Evolutionary conservation across 768 basidiomycete genomes (phyloP).

Genomic region (Pleurotus salmoneostramineus): DNA sequence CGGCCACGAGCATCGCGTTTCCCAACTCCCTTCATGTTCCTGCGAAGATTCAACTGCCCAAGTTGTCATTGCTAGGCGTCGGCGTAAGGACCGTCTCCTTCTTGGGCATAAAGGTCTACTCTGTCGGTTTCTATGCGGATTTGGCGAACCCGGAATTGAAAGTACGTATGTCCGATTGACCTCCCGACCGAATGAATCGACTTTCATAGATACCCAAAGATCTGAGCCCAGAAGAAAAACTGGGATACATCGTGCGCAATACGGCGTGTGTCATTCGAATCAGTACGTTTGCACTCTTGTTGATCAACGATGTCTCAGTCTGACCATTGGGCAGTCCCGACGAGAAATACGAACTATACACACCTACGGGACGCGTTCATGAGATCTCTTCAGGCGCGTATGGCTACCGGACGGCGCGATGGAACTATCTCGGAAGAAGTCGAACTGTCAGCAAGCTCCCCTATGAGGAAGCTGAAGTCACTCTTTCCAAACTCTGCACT

Average conservation of each 20-base stretch:
- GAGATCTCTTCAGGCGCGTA: conserved; percentile 62
- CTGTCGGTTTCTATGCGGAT: conserved; percentile 88
- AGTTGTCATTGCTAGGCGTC: conserved; percentile 72
- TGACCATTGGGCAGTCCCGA: conserved; percentile 54
- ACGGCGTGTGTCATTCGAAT: conserved; percentile 74
- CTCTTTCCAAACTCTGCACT: conserved; percentile 72
- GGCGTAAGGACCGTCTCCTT: conserved; percentile 91
- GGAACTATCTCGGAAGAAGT: conserved; percentile 56
- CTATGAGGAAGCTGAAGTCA: conserved; percentile 69
- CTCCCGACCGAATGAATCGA: neutral
- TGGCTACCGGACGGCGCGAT: conserved; percentile 46
- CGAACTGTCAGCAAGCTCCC: conserved; percentile 51
- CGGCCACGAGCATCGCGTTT: conserved; percentile 71
- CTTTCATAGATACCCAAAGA: conserved; percentile 43
- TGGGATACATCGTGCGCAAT: conserved; percentile 61
- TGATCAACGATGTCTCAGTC: neutral
- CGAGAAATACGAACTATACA: conserved; percentile 69
- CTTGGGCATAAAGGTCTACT: conserved; percentile 84
- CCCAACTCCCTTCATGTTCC: conserved; percentile 63
- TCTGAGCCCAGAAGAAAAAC: conserved; percentile 66
- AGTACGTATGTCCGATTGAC: conserved; percentile 24
- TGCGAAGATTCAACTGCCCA: conserved; percentile 56
- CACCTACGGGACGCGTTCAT: conserved; percentile 85
- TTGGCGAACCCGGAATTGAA: conserved; percentile 59
- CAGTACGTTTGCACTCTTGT: conserved; percentile 32